Evolutionary conservation across 2,329 filamentous ascomycete species (phyloP), one percentile per base, ranked within the genome.

Genomic region (Colletotrichum brevisporum): DNA sequence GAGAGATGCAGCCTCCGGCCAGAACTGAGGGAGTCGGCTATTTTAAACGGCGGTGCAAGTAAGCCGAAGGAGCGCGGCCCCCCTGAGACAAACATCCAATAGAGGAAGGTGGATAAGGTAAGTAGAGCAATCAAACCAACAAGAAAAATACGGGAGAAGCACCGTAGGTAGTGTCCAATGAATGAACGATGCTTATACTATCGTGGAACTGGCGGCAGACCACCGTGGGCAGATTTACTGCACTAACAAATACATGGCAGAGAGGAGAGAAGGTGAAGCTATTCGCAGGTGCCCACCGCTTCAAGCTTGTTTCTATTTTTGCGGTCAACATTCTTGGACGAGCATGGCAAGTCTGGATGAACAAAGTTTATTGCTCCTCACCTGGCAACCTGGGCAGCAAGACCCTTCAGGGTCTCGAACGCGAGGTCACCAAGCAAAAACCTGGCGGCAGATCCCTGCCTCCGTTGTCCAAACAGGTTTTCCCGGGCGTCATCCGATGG

Each of bases 361-460:
- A 62, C 45, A 41, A 47, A 57, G 51, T 52, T 18, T 36, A 52
- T 43, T 36, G 26, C 53, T 43, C n/a, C 51, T 55, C 21, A 21
- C 55, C 36, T 63, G 48, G 41, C n/a, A 53, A 45, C 67, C 54
- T 58, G 31, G 53, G 47, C 55, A 54, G 31, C 26, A 59, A 52
- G 54, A 50, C 64, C 53, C 67, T 70, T 51, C 31, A 58, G 53
- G 57, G 67, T 69, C 67, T 68, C n/a, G 26, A 70, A 45, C 58
- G 8, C 31, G 6, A 36, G 31, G 31, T 36, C 4, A 36, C 31
- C 31, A 36, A 36, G 31, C 53, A 68, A 62, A 62, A 67, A 53
- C 64, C 48, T 61, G 50, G 36, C 56, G 55, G 18, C 56, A 43
- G 36, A 68, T 48, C 65, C 61, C 48, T 68, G 65, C 10, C 53